Evolutionary conservation across 345 rosid species (phyloP), one percentile per base, ranked within the genome.

Genomic region (Lepidium sativum): DNA sequence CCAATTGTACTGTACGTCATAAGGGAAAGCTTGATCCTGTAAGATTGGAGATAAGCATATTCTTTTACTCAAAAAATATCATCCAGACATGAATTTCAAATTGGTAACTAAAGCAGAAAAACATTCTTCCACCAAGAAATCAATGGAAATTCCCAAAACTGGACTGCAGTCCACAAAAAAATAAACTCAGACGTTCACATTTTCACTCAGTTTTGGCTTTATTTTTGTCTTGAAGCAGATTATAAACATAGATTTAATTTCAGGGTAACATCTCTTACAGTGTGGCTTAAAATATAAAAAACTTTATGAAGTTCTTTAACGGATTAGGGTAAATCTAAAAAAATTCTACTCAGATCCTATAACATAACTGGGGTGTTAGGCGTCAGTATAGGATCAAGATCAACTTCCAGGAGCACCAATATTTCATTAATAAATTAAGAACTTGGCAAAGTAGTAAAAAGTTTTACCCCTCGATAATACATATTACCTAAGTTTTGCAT

Each of bases 1-100:
- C 78, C 78, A 56, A 63, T 49, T 49, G 74, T 34, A 62, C 58
- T 33, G 70, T 74, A 74, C 56, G 73, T 74, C 73, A 68, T 49
- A 47, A 74, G 70, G 45, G 74, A 74, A 62, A 74, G 78, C 59
- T 69, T 68, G 63, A 74, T 74, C 78, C 78, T 74, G 78, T 55
- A 74, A 61, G 20, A 55, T 31, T 34, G 4, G 55, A 17, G 6
- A 39, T 59, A 54, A 25, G n/a, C 32, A 18, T n/a, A 50, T 43
- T 59, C 42, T 51, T 50, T 51, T n/a, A 59, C 35, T 43, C 37
- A 57, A 16, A n/a, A n/a, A 18, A 17, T 43, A 53, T 34, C n/a
- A 42, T 52, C 41, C 42, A 65, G n/a, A 49, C 35, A 72, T 40
- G 27, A 49, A 63, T 13, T 14, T n/a, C 54, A 44, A 33, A 9